These are phyloP conservation scores for Gaeumannomyces sp. DNA, from an alignment of 2,329 filamentous ascomycete genomes.

Conservation along the genomic window DNA sequence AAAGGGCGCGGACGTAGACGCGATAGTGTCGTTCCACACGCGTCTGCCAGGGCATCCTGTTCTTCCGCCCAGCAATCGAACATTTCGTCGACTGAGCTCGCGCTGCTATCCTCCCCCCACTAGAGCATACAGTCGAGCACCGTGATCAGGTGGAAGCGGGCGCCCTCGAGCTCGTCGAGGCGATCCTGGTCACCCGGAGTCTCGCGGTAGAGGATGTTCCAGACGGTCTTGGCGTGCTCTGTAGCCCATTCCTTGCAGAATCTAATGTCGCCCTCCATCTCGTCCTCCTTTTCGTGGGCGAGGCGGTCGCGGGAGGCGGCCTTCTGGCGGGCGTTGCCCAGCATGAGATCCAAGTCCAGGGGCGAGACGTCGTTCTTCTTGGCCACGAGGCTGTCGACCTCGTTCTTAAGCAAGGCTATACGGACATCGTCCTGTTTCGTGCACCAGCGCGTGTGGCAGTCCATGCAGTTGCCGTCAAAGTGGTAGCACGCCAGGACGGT, in stretches of 20 bases:
- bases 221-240: slow-evolving; percentile 4
- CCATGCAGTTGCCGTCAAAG: background rate
- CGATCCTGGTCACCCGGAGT: background rate
- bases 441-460: background rate
- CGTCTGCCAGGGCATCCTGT: background rate
- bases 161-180: slow-evolving; percentile 2
- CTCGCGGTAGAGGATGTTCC: slow-evolving; percentile 4
- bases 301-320: background rate
- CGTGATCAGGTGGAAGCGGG: background rate
- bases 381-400: background rate
- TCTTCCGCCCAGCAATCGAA: background rate
- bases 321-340: background rate
- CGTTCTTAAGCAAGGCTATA: background rate
- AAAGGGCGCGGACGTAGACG: background rate
- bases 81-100: too few species aligned
- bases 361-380: background rate
- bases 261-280: background rate
- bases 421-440: background rate
- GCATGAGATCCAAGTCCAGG: background rate
- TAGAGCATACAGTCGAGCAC: background rate
- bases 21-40: background rate
- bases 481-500: slow-evolving; percentile 3
- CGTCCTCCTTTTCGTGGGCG: background rate
- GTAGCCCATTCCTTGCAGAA: slow-evolving; percentile 1
- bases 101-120: background rate